These are phyloP conservation scores for Dipteronia sinensis DNA, from an alignment of 345 rosid genomes.

Conservation along the genomic window DNA sequence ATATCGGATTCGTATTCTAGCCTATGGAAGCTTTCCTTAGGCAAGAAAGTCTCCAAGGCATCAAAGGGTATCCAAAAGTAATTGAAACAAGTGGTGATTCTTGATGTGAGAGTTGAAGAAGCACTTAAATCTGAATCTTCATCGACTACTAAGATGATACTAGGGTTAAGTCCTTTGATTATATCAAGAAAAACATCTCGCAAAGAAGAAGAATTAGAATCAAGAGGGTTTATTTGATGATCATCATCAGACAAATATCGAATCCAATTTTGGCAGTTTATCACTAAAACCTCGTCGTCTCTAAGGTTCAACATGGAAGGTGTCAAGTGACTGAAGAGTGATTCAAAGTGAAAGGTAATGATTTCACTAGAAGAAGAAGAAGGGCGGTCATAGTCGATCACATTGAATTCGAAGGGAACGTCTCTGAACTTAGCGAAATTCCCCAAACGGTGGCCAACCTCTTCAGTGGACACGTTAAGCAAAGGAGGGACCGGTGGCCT, in stretches of 20 bases:
- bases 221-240: not conserved
- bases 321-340: conserved; percentile 41
- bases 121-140: conserved; percentile 61
- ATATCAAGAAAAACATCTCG: conserved; percentile 45
- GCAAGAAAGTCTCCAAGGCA: conserved; percentile 68
- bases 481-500: conserved; percentile 62
- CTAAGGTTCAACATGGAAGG: conserved; percentile 32
- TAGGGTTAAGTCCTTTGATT: conserved; percentile 53
- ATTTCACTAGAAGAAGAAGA: conserved; percentile 10
- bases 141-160: conserved; percentile 48
- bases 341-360: conserved; percentile 32
- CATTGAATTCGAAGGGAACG: conserved; percentile 57
- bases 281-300: conserved; percentile 59
- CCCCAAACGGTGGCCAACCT: conserved; percentile 54
- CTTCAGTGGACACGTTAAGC: conserved; percentile 52
- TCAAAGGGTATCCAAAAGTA: conserved; percentile 80
- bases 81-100: conserved; percentile 64
- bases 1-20: conserved; percentile 63
- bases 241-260: conserved; percentile 52
- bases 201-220: conserved; percentile 18
- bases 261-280: conserved; percentile 75
- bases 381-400: conserved; percentile 26
- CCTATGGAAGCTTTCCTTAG: conserved; percentile 62
- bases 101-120: conserved; percentile 40
- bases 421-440: conserved; percentile 62